These are phyloP conservation scores for Remersonia thermophila DNA, from an alignment of 2,329 filamentous ascomycete genomes.

Conservation along the genomic window DNA sequence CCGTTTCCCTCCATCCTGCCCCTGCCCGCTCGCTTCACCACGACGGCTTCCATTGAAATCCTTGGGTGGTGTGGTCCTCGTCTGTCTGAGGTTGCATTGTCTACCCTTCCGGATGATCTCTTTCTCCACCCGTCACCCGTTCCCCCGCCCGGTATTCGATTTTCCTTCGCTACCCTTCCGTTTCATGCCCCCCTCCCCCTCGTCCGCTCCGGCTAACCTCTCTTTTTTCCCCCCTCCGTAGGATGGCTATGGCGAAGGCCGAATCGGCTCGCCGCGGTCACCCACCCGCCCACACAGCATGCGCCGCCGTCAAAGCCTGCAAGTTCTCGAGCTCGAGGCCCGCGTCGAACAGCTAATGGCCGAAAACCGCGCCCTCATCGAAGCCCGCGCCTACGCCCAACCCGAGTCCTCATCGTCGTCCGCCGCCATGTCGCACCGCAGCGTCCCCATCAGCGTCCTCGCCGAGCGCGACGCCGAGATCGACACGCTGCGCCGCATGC, in stretches of 20 bases:
- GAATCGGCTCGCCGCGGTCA: slow-evolving; percentile 73
- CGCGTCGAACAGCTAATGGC: slow-evolving; percentile 71
- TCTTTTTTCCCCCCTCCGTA: slow-evolving; percentile 29
- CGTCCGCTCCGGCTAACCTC: background rate
- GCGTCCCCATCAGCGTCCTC: slow-evolving; percentile 53
- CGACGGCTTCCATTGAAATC: too few species aligned
- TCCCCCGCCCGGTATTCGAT: background rate
- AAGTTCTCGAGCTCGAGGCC: slow-evolving; percentile 82
- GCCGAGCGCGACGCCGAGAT: slow-evolving; percentile 81
- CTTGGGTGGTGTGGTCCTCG: too few species aligned
- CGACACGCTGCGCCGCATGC: slow-evolving; percentile 62
- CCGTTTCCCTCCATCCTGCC: too few species aligned
- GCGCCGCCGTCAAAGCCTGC: slow-evolving; percentile 94
- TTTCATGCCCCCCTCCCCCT: background rate
- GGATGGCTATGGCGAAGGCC: slow-evolving; percentile 91
- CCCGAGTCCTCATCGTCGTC: slow-evolving; percentile 30
- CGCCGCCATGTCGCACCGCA: slow-evolving; percentile 49
- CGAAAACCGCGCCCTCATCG: slow-evolving; percentile 70
- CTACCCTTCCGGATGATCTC: too few species aligned
- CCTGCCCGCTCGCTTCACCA: background rate
- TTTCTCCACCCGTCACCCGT: too few species aligned
- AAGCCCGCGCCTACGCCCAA: slow-evolving; percentile 56
- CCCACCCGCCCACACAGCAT: slow-evolving; percentile 91
- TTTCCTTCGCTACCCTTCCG: background rate
- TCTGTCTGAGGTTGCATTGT: too few species aligned